Base-by-base conservation (phyloP, 495 filamentous ascomycete species). In the Neurospora terricola region DNA sequence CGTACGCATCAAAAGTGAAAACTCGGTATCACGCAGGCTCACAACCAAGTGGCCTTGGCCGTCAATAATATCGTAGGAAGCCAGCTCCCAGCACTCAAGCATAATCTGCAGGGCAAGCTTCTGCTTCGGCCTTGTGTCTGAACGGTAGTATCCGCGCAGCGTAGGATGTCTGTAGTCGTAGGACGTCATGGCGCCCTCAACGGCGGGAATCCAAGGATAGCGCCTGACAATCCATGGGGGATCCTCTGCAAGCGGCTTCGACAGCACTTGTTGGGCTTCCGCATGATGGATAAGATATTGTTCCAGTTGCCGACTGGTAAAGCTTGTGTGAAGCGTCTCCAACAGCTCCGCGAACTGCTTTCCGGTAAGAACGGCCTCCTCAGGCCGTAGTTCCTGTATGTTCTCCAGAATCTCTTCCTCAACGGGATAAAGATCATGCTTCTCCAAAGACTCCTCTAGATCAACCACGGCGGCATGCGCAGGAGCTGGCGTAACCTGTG, bases 301-400 rank as follows among this genome's bases (percentile, higher is more conserved):
- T 23, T 45, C 38, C 21, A 88, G 77, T 68, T 88, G 87, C 1
- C 69, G 9, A 23, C 6, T 76, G 6, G 83, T 81, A 73, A 88
- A 88, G 16, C 84, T 84, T 5, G 78, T 42, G 7, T 77, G 59
- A 18, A 88, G 76, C 9, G 74, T 73, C 6, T 75, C 21, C n/a
- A 79, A 76, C 38, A 88, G 78, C n/a, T 76, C 74, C 8, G 75
- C 76, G 69, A 87, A 85, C 4, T 84, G 79, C 5, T 74, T 77
- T 37, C 81, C 75, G 1, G 70, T 75, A n/a, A 85, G 54, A 30
- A 77, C 45, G 21, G 59, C 76, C 2, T 73, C 75, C 8, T 73
- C 68, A 1, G 86, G 87, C 72, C 76, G 78, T 16, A 88, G 77
- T 38, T 77, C 76, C 45, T 85, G 76, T 72, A 89, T 85, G 74